phyloP scores from a whole-genome alignment of 306 rosid genomes.

The Erythrophleum fordii region DNA sequence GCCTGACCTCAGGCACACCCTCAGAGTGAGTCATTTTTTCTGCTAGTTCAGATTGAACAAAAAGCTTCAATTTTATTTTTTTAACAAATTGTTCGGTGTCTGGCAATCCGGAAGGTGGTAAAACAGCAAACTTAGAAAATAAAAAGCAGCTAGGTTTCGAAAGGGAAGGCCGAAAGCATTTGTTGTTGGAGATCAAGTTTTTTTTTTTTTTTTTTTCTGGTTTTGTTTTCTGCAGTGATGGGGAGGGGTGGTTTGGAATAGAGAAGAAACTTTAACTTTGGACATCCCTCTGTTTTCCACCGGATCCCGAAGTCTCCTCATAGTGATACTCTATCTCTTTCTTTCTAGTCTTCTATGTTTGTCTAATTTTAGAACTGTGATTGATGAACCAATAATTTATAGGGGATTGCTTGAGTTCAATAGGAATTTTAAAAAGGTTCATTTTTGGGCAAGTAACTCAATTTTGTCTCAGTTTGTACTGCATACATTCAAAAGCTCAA shows the following conservation, averaged over 20 bases:
- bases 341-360: not conserved
- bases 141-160: not conserved
- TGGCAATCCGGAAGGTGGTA: conserved; percentile 16
- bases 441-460: not conserved
- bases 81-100: not conserved
- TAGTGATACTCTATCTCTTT: not conserved
- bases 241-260: not conserved
- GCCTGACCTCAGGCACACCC: conserved; percentile 56
- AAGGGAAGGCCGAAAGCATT: not conserved
- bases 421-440: too few relatives aligned
- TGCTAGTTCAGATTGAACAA: not conserved
- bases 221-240: not conserved
- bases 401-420: not conserved
- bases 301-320: not conserved
- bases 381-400: not conserved
- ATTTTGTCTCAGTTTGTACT: not conserved
- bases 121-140: not conserved
- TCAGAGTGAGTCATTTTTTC: conserved; percentile 41
- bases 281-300: not conserved
- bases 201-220: not conserved
- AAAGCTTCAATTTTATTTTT: too few relatives aligned
- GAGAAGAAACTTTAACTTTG: not conserved
- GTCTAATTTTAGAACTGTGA: not conserved
- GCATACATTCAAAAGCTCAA: not conserved
- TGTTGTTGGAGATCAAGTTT: not conserved